phyloP scores from a whole-genome alignment of 192 early-diverging fungal genomes.

The Ambispora gerdemannii region DNA sequence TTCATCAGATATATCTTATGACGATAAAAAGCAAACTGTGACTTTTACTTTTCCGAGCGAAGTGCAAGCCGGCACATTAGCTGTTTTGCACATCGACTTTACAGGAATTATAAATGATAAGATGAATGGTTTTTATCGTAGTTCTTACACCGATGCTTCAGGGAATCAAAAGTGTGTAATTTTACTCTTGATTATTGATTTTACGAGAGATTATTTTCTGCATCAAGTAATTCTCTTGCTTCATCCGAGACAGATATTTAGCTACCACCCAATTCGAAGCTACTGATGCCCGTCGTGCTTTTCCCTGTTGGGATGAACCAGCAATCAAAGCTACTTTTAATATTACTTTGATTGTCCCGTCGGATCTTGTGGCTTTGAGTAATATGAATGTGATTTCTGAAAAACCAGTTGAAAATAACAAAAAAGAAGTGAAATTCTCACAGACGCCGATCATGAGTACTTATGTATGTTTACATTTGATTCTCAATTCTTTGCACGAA shows the following conservation, averaged over 20 bases:
- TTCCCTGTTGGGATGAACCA: conserved; percentile 98
- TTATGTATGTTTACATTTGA: conserved; percentile 57
- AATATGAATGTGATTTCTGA: conserved; percentile 88
- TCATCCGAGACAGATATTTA: conserved; percentile 54
- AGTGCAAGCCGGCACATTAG: conserved; percentile 48
- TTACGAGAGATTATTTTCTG: background rate
- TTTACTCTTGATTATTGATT: background rate
- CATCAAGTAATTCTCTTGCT: background rate
- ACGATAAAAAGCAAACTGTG: conserved; percentile 46
- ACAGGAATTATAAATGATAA: conserved; percentile 73
- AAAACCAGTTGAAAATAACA: conserved; percentile 49
- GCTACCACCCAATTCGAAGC: conserved; percentile 96
- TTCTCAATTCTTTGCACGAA: no score
- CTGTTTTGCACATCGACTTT: conserved; percentile 57
- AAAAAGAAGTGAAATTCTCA: conserved; percentile 83
- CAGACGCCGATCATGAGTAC: conserved; percentile 93
- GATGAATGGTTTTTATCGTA: conserved; percentile 95
- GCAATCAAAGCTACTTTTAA: conserved; percentile 93
- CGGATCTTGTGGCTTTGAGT: conserved; percentile 76
- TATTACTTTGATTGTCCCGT: conserved; percentile 75
- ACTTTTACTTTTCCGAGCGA: conserved; percentile 60
- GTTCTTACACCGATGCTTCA: conserved; percentile 50
- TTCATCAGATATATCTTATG: conserved; percentile 44
- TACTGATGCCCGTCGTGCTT: conserved; percentile 82
- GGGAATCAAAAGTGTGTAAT: conserved; percentile 16